Evolutionary conservation across 371 early-diverging fungal species (phyloP), one percentile per base, ranked within the genome.

Genomic region (Gilbertella persicaria): DNA sequence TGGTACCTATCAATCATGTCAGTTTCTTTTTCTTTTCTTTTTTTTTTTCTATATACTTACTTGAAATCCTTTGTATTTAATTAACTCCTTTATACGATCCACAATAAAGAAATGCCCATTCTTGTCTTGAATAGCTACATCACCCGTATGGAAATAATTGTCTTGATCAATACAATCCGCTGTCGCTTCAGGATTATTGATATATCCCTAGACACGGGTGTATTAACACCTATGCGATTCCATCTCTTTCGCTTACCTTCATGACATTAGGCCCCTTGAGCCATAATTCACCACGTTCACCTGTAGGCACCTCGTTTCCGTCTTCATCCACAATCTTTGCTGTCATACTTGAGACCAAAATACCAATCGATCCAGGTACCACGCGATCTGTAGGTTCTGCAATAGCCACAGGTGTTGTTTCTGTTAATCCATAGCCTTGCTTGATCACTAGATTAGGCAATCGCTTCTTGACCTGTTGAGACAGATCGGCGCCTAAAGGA

Each of bases 131-230:
- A 78, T 53, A 2, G 82, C 94, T 37, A 95, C 67, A 61, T 96
- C 96, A n/a, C 93, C 94, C 0, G 92, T 89, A 52, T 88, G 92
- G 42, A 93, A 66, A 64, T 83, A 95, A 0, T 82, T 83, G 4
- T 86, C 61, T 5, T 53, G 41, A 58, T 87, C 86, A 13, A 87
- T 78, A 4, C 78, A 64, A 1, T 77, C 85, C 12, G 64, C 64
- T 0, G 91, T 91, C 0, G 89, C 92, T 47, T 86, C 60, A 17
- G 75, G 70, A 39, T 85, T 85, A 46, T 87, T 82, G 25, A 83
- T 67, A 42, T 90, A 88, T 0, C 87, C 89, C 55, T 79, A 61
- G 8, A 30, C 19, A 26, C 8, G 5, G 8, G 37, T 7, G 9
- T 40, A 2, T 45, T 6, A 19, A 21, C 8, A 7, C 12, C 13